phyloP scores from a whole-genome alignment of 176 grass and related monocot species.

The Miscanthus lutarioriparius region DNA sequence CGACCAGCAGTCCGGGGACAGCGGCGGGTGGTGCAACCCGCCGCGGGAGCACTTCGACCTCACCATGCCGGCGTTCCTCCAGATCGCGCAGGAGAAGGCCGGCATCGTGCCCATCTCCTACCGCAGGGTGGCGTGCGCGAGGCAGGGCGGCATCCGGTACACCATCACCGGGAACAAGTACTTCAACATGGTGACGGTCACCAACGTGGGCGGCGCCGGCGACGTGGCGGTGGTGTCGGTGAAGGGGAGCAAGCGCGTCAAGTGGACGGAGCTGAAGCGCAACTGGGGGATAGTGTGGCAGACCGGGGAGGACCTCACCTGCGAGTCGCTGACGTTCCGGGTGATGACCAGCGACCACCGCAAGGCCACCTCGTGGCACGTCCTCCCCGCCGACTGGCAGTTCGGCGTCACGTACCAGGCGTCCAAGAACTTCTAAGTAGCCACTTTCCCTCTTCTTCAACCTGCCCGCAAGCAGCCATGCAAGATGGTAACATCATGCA shows the following conservation, averaged over 20 bases:
- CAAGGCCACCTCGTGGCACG: slow-evolving; percentile 66
- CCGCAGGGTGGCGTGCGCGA: slow-evolving; percentile 53
- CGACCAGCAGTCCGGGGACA: slow-evolving; percentile 20
- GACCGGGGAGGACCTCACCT: slow-evolving; percentile 57
- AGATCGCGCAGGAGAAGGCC: slow-evolving; percentile 75
- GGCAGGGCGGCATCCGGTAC: slow-evolving; percentile 63
- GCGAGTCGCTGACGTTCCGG: slow-evolving; percentile 59
- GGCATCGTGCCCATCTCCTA: slow-evolving; percentile 69
- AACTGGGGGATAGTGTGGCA: slow-evolving; percentile 84
- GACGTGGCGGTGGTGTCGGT: slow-evolving; percentile 53
- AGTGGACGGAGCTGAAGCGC: slow-evolving; percentile 64
- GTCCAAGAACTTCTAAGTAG: slow-evolving; percentile 50
- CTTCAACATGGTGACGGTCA: slow-evolving; percentile 63
- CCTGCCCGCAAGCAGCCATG: background rate
- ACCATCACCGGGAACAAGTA: slow-evolving; percentile 67
- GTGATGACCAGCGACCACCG: slow-evolving; percentile 65
- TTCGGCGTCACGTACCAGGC: slow-evolving; percentile 73
- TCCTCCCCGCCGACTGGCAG: slow-evolving; percentile 56
- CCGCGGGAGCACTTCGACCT: slow-evolving; percentile 84
- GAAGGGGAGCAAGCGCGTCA: slow-evolving; percentile 60
- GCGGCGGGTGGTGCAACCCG: slow-evolving; percentile 89
- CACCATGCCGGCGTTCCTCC: slow-evolving; percentile 58
- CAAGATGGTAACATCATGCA: background rate
- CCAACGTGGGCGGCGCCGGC: slow-evolving; percentile 71
- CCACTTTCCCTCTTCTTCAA: background rate